Conservation (phyloP, 2,329 filamentous ascomycete species). For the Knufia fluminis region DNA sequence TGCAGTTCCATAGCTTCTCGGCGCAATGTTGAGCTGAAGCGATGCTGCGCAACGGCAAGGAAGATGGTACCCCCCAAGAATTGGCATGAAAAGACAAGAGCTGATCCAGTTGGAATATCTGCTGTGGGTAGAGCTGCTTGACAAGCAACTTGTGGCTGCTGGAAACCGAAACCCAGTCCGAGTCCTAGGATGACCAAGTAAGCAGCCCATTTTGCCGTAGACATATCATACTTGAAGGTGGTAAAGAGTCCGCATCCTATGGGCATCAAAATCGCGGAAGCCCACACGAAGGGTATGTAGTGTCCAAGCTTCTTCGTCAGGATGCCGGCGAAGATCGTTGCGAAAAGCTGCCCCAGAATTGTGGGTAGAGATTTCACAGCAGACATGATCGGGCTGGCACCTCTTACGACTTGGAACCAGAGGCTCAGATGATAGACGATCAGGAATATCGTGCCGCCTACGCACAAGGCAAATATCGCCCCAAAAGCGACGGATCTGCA, state of each 20-base stretch:
- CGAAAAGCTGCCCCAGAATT: slow-evolving; percentile 14
- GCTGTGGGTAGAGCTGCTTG: slow-evolving; percentile 18
- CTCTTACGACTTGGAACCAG: slow-evolving; percentile 38
- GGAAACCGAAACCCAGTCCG: slow-evolving; percentile 23
- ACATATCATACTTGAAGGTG: slow-evolving; percentile 22
- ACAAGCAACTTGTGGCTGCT: slow-evolving; percentile 17
- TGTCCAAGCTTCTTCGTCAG: slow-evolving; percentile 16
- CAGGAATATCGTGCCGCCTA: slow-evolving; percentile 28
- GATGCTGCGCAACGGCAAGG: slow-evolving; percentile 21
- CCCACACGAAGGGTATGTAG: slow-evolving; percentile 20
- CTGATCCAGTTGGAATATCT: slow-evolving; percentile 17
- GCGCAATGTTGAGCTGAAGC: slow-evolving; percentile 21
- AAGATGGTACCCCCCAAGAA: slow-evolving; percentile 24
- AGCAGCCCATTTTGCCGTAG: slow-evolving; percentile 22
- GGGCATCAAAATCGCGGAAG: slow-evolving; percentile 18
- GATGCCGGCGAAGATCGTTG: slow-evolving; percentile 13
- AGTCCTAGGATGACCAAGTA: slow-evolving; percentile 23
- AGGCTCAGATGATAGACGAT: slow-evolving; percentile 34
- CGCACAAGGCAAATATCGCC: slow-evolving; percentile 29
- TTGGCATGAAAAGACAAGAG: slow-evolving; percentile 23
- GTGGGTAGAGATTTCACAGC: slow-evolving; percentile 19
- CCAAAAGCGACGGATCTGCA: slow-evolving; percentile 28
- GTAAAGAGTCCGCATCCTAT: slow-evolving; percentile 27
- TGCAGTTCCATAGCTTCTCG: slow-evolving; percentile 3
- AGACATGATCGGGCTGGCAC: slow-evolving; percentile 21